Evolutionary conservation across 305 asterid species (phyloP).

Genomic region (Solanum hybrid): DNA sequence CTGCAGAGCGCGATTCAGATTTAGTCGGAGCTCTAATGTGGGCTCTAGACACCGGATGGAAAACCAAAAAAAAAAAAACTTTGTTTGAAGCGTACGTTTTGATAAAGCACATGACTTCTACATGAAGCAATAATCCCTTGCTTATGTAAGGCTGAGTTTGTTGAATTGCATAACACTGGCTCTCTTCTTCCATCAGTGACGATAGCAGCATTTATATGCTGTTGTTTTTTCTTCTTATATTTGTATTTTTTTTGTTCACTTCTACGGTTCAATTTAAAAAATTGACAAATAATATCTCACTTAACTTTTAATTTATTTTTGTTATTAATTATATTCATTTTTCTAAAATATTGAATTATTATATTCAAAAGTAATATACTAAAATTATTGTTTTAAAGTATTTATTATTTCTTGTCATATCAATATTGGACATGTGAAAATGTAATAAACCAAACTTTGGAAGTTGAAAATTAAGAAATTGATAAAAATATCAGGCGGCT

Average conservation of each 20-base stretch:
- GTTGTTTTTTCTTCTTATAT: background rate
- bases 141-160: background rate
- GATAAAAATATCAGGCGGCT: background rate
- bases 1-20: too few species aligned
- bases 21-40: too few species aligned
- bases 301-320: background rate
- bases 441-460: background rate
- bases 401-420: background rate
- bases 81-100: background rate
- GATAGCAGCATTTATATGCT: background rate
- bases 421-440: background rate
- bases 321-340: background rate
- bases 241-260: background rate
- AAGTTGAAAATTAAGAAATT: background rate
- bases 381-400: background rate
- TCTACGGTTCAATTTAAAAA: background rate
- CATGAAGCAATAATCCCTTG: background rate
- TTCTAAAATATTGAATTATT: background rate
- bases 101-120: background rate
- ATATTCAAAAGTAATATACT: background rate
- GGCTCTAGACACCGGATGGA: fast-evolving
- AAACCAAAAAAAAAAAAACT: too few species aligned
- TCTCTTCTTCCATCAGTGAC: background rate
- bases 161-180: background rate
- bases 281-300: background rate